Base-by-base conservation (phyloP, 495 filamentous ascomycete genomes). In the Recurvomyces mirabilis region DNA sequence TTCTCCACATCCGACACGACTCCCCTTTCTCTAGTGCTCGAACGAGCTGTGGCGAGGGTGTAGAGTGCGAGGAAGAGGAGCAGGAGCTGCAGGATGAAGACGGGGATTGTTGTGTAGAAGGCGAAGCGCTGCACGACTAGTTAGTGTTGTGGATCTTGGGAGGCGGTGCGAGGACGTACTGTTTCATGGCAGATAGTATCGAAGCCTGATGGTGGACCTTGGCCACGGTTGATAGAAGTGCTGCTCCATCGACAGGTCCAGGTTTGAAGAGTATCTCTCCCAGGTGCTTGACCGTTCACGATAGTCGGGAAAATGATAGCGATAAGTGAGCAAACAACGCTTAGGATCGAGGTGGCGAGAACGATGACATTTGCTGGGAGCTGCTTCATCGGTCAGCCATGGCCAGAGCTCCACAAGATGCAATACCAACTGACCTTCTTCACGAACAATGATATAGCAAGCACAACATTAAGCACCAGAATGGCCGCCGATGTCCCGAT, bases 231-330 rank as follows among this genome's bases (percentile, higher is more conserved):
- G 20, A 29, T 38, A 29, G 31, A 11, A n/a, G 39, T 32, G 44
- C 17, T 32, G 29, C 28, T 56, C 49, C 49, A 58, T 14, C 52
- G 47, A 32, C 55, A 58, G 6, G 55, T 55, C 55, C 55, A 58
- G 5, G 55, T 58, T 28, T 55, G 42, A 22, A 58, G 35, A 6
- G 61, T 65, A 37, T 65, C 61, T 18, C 45, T 31, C 13, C 43
- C 33, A 4, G 60, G 58, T 13, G 50, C 45, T 30, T 54, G 46
- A n/a, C 49, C 38, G 52, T 63, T 62, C n/a, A 61, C 47, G 28
- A 61, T 49, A 25, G 52, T 52, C 5, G 51, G 51, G 42, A 61
- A 61, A 50, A 57, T 53, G 32, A 65, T 38, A 18, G 58, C 56
- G 38, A 48, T 30, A 17, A 61, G 48, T 5, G 49, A 42, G 22